Evolutionary conservation across 495 filamentous ascomycete genomes (phyloP).

Genomic region (Tuber calosporum): DNA sequence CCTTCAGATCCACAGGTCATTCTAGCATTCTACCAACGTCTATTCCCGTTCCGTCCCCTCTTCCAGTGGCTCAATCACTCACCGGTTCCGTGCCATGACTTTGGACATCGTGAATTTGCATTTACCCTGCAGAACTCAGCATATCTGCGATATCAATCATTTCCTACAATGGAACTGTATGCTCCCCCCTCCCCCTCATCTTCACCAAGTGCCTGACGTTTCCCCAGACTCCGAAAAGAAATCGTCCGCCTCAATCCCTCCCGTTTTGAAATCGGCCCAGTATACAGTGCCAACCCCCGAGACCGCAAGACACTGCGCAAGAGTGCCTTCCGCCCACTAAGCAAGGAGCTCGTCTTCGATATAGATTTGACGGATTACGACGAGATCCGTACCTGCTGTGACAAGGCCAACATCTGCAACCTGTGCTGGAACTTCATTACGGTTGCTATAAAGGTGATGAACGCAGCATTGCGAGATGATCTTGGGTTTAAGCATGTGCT

Average conservation of each 20-base stretch:
- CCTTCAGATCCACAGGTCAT: conserved; percentile 72
- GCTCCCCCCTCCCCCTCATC: conserved; percentile 34
- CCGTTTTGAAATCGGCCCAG: conserved; percentile 94
- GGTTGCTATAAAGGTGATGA: conserved; percentile 92
- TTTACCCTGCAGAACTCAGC: conserved; percentile 84
- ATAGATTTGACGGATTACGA: conserved; percentile 99
- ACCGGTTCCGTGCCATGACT: conserved; percentile 74
- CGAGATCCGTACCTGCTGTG: conserved; percentile 89
- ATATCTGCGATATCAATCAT: conserved; percentile 88
- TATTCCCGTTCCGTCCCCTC: conserved; percentile 90
- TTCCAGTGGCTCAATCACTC: conserved; percentile 99
- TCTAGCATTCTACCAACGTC: conserved; percentile 85
- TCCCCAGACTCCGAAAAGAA: conserved; percentile 73
- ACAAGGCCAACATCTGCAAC: conserved; percentile 81
- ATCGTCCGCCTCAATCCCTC: conserved; percentile 76
- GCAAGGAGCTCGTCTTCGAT: conserved; percentile 95
- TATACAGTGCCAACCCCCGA: conserved; percentile 86
- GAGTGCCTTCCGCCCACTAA: conserved; percentile 63
- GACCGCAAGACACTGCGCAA: conserved; percentile 85
- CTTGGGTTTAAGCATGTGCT: conserved; percentile 94
- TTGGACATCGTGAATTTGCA: conserved; percentile 87
- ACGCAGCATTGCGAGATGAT: conserved; percentile 77
- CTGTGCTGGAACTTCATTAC: conserved; percentile 96
- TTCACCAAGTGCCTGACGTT: neutral
- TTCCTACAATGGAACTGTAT: conserved; percentile 73